Evolutionary conservation across 352 stramenopile genomes (phyloP).

Genomic region (Phytophthora pinifolia): DNA sequence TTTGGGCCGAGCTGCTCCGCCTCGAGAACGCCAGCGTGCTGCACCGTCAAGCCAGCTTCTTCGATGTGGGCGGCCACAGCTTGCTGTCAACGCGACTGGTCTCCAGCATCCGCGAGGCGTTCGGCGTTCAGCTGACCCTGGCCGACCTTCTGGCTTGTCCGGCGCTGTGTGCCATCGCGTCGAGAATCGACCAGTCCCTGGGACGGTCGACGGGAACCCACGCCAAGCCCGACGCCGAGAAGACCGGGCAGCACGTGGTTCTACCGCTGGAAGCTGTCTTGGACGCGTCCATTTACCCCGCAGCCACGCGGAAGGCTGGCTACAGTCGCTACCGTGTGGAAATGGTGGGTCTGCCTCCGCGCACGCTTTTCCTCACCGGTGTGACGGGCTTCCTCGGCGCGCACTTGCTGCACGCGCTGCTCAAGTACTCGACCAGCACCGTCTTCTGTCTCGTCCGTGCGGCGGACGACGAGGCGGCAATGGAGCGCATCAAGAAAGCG

Average conservation of each 20-base stretch:
- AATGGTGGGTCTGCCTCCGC: constrained; percentile 70
- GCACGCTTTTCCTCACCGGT: constrained; percentile 87
- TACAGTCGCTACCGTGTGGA: constrained; percentile 83
- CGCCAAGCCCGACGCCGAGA: neutral
- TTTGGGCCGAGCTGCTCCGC: constrained; percentile 70
- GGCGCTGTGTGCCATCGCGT: constrained; percentile 55
- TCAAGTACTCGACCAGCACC: constrained; percentile 65
- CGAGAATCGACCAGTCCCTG: constrained; percentile 47
- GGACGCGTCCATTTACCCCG: constrained; percentile 72
- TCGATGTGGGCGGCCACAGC: constrained; percentile 82
- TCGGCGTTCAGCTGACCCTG: constrained; percentile 68
- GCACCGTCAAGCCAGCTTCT: constrained; percentile 72
- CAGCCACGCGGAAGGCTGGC: constrained; percentile 64
- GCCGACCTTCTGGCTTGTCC: constrained; percentile 72
- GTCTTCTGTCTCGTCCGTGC: constrained; percentile 87
- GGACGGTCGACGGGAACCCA: constrained; percentile 7
- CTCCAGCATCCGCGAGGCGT: constrained; percentile 65
- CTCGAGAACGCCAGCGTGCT: constrained; percentile 57
- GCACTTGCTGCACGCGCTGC: constrained; percentile 82
- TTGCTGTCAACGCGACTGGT: constrained; percentile 73
- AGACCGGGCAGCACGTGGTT: constrained; percentile 44
- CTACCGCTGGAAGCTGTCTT: constrained; percentile 66
- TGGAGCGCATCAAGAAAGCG: constrained; percentile 56
- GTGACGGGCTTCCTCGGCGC: constrained; percentile 91
- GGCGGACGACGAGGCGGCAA: constrained; percentile 40